Percentiles rank a stretch among this genome's conserved stretches.
These are phyloP conservation scores for Antitrichia curtipendula DNA, from an alignment of 225 moss, liverwort and hornwort genomes.

Conservation along the genomic window DNA sequence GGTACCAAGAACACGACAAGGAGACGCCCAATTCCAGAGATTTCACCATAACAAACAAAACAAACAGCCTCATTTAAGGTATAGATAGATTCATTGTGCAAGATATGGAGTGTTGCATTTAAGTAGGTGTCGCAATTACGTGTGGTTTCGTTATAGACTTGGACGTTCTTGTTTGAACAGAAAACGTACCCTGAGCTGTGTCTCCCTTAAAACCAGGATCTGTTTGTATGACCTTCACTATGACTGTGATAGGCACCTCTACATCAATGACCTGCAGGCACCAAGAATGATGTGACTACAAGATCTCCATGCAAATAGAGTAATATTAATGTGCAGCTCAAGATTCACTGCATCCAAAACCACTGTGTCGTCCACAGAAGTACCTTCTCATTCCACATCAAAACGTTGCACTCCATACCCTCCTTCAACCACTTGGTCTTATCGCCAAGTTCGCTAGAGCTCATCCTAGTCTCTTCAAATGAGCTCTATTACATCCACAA, in stretches of 20 bases:
- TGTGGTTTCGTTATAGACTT: background rate
- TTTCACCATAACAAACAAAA: no score
- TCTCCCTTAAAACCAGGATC: conserved; percentile 94
- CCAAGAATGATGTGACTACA: background rate
- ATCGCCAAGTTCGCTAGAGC: conserved; percentile 54
- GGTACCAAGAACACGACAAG: no score
- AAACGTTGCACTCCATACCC: conserved; percentile 78
- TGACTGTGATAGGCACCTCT: conserved; percentile 82
- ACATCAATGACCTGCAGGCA: conserved; percentile 79
- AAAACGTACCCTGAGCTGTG: conserved; percentile 71
- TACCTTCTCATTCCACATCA: conserved; percentile 80
- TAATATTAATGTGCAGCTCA: background rate
- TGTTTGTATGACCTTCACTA: conserved; percentile 63
- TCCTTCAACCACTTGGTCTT: conserved; percentile 83
- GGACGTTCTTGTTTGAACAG: background rate
- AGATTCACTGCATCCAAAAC: background rate
- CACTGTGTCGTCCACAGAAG: background rate
- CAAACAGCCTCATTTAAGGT: no score
- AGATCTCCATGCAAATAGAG: background rate
- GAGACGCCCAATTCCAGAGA: no score
- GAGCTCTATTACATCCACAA: conserved; percentile 29
- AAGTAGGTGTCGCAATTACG: background rate
- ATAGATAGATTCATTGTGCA: background rate
- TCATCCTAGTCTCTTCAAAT: conserved; percentile 70
- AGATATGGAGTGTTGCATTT: background rate